Evolutionary conservation across 2,329 filamentous ascomycete species (phyloP).

Genomic region (Fusarium xylarioides): DNA sequence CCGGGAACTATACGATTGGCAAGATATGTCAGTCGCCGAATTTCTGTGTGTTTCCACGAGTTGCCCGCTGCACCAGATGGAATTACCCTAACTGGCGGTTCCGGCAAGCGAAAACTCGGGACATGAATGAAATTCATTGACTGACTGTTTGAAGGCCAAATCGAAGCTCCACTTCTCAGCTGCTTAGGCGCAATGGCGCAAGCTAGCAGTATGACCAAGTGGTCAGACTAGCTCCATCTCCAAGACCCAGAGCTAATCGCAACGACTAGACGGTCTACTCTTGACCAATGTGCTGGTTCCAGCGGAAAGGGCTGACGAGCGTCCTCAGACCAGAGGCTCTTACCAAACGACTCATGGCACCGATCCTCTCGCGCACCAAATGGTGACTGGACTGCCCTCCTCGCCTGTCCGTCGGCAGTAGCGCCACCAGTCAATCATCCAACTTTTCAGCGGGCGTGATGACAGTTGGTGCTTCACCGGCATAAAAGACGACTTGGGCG

Average conservation of each 20-base stretch:
- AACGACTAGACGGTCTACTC: slow-evolving; percentile 50
- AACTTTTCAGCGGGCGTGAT: slow-evolving; percentile 61
- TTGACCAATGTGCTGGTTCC: slow-evolving; percentile 67
- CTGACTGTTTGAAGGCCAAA: slow-evolving; percentile 60
- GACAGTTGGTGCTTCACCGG: slow-evolving; percentile 45
- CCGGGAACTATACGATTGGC: slow-evolving; percentile 56
- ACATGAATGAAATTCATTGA: slow-evolving; percentile 48
- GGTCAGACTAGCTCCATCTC: slow-evolving; percentile 36
- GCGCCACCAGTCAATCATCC: slow-evolving; percentile 47
- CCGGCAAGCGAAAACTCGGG: slow-evolving; percentile 52
- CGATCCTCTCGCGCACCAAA: slow-evolving; percentile 64
- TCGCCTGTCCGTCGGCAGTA: slow-evolving; percentile 57
- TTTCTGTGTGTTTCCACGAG: slow-evolving; percentile 59
- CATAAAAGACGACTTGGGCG: slow-evolving; percentile 76
- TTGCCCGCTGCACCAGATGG: slow-evolving; percentile 49
- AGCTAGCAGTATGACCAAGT: slow-evolving; percentile 35
- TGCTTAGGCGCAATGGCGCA: slow-evolving; percentile 16
- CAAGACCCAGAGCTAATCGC: slow-evolving; percentile 40
- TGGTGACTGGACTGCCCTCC: slow-evolving; percentile 66
- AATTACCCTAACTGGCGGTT: slow-evolving; percentile 50
- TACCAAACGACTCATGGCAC: slow-evolving; percentile 80
- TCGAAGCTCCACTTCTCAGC: slow-evolving; percentile 55
- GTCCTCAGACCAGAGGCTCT: slow-evolving; percentile 76
- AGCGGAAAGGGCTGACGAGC: slow-evolving; percentile 78
- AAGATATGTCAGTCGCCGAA: slow-evolving; percentile 47